Evolutionary conservation across 495 filamentous ascomycete species (phyloP).

Genomic region (Penicillium parvum): DNA sequence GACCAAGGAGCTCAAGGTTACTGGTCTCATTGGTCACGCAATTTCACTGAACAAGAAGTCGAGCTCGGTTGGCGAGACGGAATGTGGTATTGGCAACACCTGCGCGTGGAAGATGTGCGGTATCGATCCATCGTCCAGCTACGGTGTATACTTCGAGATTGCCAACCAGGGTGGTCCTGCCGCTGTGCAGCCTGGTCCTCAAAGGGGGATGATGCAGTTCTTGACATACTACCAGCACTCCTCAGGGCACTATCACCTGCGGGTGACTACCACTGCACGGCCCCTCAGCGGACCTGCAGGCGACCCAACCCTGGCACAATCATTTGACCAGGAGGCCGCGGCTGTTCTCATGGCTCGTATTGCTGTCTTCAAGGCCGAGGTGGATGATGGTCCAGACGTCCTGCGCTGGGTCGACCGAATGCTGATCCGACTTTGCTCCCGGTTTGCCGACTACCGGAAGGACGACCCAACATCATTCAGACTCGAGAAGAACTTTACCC

Average conservation of each 20-base stretch:
- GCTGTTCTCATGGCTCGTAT: constrained; percentile 98
- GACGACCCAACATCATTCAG: constrained; percentile 98
- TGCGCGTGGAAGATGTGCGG: constrained; percentile 99
- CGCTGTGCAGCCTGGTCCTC: constrained; percentile 77
- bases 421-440: constrained; percentile 93
- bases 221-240: constrained; percentile 98
- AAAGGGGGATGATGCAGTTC: constrained; percentile 97
- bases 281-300: constrained; percentile 92
- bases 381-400: constrained; percentile 98
- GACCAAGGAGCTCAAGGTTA: constrained; percentile 98
- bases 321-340: constrained; percentile 97
- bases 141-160: constrained; percentile 97
- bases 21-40: constrained; percentile 94
- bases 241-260: constrained; percentile 91
- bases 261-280: constrained; percentile 89
- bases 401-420: constrained; percentile 98
- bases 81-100: constrained; percentile 97
- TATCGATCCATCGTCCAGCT: constrained; percentile 89
- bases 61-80: constrained; percentile 92
- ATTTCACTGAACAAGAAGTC: constrained; percentile 98
- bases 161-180: constrained; percentile 88
- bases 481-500: constrained; percentile 97
- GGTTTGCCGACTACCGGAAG: constrained; percentile 97
- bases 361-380: constrained; percentile 97
- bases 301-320: constrained; percentile 95